phyloP scores from a whole-genome alignment of 257 asterid species.

The Przewalskia tangutica region DNA sequence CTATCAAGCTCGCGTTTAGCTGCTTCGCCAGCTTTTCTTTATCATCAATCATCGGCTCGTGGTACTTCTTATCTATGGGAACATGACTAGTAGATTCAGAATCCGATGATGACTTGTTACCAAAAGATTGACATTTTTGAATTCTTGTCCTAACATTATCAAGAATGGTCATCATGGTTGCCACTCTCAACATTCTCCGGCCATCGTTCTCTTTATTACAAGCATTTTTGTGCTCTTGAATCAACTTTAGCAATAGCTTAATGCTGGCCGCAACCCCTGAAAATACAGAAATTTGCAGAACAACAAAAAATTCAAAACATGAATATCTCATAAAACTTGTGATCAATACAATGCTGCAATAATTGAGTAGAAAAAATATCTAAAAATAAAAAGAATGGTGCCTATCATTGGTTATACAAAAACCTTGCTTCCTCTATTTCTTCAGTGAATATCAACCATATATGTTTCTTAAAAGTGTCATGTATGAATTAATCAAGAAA shows the following conservation, averaged over 20 bases:
- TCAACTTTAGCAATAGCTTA: slow-evolving; percentile 53
- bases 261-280: slow-evolving; percentile 70
- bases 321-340: background rate
- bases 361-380: background rate
- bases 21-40: slow-evolving; percentile 43
- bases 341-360: background rate
- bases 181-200: slow-evolving; percentile 82
- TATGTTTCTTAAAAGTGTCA: background rate
- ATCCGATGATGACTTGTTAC: slow-evolving; percentile 19
- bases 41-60: slow-evolving; percentile 18
- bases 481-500: background rate
- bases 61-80: background rate
- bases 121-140: slow-evolving; percentile 62
- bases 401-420: background rate
- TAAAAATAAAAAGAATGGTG: background rate
- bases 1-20: slow-evolving; percentile 43
- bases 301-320: background rate
- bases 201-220: slow-evolving; percentile 52
- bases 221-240: slow-evolving; percentile 68
- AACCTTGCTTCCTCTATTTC: background rate
- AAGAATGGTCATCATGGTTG: slow-evolving; percentile 78
- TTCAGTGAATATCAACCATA: background rate
- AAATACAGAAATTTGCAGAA: background rate
- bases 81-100: slow-evolving; percentile 11
- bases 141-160: slow-evolving; percentile 54